A percentile compares a stretch with the other conserved stretches of the same genome.
Conservation (phyloP, 2,329 filamentous ascomycete species). For the Tolypocladium album region DNA sequence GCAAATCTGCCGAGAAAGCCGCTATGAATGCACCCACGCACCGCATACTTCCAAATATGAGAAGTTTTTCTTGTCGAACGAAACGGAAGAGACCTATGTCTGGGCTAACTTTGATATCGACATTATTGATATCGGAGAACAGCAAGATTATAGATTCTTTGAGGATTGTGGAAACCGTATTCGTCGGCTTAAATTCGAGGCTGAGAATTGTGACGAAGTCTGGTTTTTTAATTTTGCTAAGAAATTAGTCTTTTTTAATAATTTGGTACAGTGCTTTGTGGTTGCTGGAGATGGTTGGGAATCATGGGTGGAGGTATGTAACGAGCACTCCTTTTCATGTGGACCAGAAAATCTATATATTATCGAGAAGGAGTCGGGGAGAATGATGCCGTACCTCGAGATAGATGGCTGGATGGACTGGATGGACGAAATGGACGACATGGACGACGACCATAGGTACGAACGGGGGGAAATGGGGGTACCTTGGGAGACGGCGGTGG, state of each 20-base stretch:
- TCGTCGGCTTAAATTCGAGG: background rate
- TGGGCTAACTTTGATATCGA: background rate
- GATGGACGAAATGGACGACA: too few species aligned
- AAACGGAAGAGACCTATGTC: background rate
- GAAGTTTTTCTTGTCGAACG: background rate
- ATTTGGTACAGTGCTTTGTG: background rate
- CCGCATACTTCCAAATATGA: background rate
- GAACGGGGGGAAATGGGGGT: background rate
- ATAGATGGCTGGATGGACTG: background rate
- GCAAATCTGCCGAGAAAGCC: background rate
- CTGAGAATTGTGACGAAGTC: too few species aligned
- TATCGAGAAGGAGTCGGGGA: background rate
- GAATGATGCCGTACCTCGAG: background rate
- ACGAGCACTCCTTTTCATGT: background rate
- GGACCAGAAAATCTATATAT: background rate
- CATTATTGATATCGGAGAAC: background rate
- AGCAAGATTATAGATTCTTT: background rate
- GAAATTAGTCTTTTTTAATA: background rate
- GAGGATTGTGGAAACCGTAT: background rate
- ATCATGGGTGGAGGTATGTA: background rate
- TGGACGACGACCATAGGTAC: background rate
- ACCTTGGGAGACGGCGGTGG: background rate
- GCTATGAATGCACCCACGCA: background rate
- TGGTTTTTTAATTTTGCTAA: background rate
- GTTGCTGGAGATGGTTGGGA: background rate